Conservation (phyloP, 2,329 filamentous ascomycete species). For the Periglandula ipomoeae region DNA sequence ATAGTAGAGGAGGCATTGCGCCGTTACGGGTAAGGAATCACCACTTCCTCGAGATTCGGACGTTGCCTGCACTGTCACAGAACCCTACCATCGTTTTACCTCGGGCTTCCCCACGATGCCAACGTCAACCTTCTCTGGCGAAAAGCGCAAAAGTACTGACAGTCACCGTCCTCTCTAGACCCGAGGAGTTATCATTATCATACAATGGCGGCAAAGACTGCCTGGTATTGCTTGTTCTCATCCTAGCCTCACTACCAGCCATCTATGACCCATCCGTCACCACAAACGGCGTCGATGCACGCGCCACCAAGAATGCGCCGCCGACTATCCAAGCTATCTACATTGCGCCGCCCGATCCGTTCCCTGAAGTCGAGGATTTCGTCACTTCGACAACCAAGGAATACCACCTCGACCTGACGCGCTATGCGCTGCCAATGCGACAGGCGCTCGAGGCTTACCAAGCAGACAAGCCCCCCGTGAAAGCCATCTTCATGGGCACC, state of each 20-base stretch:
- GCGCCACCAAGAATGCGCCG: constrained; percentile 23
- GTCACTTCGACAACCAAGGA: constrained; percentile 54
- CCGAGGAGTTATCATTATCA: constrained; percentile 73
- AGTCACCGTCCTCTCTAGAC: constrained; percentile 33
- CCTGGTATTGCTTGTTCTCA: constrained; percentile 80
- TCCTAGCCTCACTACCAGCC: constrained; percentile 55
- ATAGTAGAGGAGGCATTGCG: constrained; percentile 69
- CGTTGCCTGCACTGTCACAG: too few relatives aligned
- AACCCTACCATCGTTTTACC: too few relatives aligned
- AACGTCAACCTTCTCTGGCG: background rate
- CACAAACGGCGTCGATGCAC: constrained; percentile 7
- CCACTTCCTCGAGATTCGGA: background rate
- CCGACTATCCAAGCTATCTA: constrained; percentile 68
- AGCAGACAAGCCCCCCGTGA: constrained; percentile 50
- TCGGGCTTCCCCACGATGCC: background rate
- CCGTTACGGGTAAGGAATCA: constrained; percentile 56
- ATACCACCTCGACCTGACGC: constrained; percentile 69
- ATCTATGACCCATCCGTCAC: constrained; percentile 16
- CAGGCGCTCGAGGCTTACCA: constrained; percentile 73
- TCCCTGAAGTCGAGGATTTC: constrained; percentile 78
- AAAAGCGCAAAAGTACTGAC: background rate
- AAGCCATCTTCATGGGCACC: constrained; percentile 54
- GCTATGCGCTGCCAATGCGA: constrained; percentile 73
- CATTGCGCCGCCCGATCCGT: constrained; percentile 76
- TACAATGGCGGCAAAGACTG: constrained; percentile 99